Evolutionary conservation across 768 basidiomycete genomes (phyloP), one percentile per base, ranked within the genome.

Genomic region (Stropharia rugosoannulata): DNA sequence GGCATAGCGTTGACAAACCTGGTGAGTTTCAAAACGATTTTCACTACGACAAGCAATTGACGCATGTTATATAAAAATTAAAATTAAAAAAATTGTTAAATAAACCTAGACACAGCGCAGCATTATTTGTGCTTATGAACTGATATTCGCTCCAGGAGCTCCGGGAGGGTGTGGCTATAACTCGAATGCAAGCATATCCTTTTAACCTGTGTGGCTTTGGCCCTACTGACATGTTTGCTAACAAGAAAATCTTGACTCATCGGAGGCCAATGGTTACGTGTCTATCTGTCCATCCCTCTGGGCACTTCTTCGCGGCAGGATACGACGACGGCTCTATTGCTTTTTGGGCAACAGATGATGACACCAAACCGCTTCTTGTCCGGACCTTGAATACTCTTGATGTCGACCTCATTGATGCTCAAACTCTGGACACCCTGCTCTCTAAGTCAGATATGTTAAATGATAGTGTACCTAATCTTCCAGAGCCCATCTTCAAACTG

Each of bases 401-500:
- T 55, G 80, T 87, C 22, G 75, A 86, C 64, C 53, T 75, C n/a
- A 74, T 85, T n/a, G 75, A 87, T 62, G 69, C 73, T 1, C 67
- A 70, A 3, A 67, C 70, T 47, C 65, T 87, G 10, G 84, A 85
- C 52, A 64, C 73, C 35, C 66, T 72, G 19, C 66, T 76, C 3
- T 63, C 65, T 2, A 52, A 63, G n/a, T 27, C 62, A 22, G 51
- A 57, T 4, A 62, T 61, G 7, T 58, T 61, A 10, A 59, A 63
- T 15, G 44, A 60, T 6, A 49, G 55, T 4, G 49, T 59, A 49
- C 59, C 25, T 64, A 70, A 18, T 58, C 59, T 18, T 25, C 41
- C 86, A 61, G 93, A 95, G 63, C 90, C 94, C 4, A 82, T 97
- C 35, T 93, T 90, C 78, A 94, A 90, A 66, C 74, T 95, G 5